Evolutionary conservation across 2,329 filamentous ascomycete species (phyloP), one percentile per base, ranked within the genome.

Genomic region (Alternaria panax): DNA sequence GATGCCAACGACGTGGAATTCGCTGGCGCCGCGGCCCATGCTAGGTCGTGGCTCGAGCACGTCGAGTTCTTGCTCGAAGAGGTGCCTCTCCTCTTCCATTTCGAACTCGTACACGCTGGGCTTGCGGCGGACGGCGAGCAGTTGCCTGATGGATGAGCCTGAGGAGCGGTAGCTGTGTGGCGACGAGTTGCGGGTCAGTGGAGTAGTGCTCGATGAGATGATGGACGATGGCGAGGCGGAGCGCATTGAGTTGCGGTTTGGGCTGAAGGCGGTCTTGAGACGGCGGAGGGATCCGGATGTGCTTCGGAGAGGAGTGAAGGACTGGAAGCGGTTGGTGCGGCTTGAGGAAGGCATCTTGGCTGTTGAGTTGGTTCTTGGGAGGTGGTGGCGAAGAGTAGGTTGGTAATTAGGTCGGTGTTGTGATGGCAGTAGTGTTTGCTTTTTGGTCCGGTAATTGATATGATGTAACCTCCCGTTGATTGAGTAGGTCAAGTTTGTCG

Each of bases 321-420:
- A 71, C 43, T 71, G 67, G 74, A 76, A 77, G 72, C 75, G 76
- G 74, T 76, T 75, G 64, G 70, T 68, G 68, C 73, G 74, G 69
- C 67, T 71, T 54, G 68, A 59, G 32, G 69, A 68, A 56, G 65
- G 64, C 74, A 77, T 78, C 57, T 59, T 72, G 53, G 32, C 28
- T 36, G 67, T 59, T 28, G 27, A 25, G 38, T 60, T 51, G 43
- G 42, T 42, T 50, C n/a, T 43, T 46, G 25, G 45, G 24, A 48
- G 12, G 47, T 24, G 55, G 48, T 60, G 38, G 54, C 42, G 34
- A 34, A 41, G 3, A 41, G 38, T 24, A 24, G 20, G 12, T 41
- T 48, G 32, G 52, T 54, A 22, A 32, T 28, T 41, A 51, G 30
- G 32, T 27, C 7, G 48, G 14, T 5, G 38, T 42, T 52, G 28